Conservation (phyloP, 257 asterid species). For the Capsicum rhomboideum region DNA sequence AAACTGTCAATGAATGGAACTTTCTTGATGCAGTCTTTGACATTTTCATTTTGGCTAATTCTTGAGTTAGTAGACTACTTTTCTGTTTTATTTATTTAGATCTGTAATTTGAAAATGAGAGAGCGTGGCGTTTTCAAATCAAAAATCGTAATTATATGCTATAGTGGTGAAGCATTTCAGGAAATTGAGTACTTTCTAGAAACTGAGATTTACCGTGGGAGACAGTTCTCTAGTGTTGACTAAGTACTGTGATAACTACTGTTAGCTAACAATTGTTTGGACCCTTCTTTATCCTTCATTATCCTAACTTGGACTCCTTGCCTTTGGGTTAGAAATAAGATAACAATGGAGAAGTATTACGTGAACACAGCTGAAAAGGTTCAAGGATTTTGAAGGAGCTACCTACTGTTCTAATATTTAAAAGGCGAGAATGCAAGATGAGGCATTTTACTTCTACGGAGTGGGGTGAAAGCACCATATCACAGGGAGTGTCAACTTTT, state of each 20-base stretch:
- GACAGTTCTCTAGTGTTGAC: neutral
- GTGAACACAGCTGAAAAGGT: neutral
- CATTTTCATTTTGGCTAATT: neutral
- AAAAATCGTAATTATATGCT: neutral
- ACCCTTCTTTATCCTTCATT: neutral
- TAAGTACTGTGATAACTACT: neutral
- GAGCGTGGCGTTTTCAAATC: neutral
- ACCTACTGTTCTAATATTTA: neutral
- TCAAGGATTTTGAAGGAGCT: neutral
- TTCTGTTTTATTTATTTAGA: neutral
- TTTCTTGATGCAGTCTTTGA: neutral
- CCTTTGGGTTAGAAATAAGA: neutral
- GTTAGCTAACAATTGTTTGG: neutral
- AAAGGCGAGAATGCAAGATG: neutral
- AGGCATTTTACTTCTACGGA: neutral
- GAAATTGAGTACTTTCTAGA: neutral
- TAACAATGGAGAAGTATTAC: neutral
- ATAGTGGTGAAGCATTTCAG: neutral
- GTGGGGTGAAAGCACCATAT: neutral
- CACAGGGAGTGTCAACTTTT: neutral
- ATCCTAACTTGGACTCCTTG: neutral
- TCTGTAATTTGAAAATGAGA: neutral
- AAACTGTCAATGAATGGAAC: neutral
- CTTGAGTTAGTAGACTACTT: neutral
- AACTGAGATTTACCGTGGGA: neutral